These are phyloP conservation scores for Aspergillus quadricinctus DNA, from an alignment of 2,329 filamentous ascomycete genomes.

Conservation along the genomic window DNA sequence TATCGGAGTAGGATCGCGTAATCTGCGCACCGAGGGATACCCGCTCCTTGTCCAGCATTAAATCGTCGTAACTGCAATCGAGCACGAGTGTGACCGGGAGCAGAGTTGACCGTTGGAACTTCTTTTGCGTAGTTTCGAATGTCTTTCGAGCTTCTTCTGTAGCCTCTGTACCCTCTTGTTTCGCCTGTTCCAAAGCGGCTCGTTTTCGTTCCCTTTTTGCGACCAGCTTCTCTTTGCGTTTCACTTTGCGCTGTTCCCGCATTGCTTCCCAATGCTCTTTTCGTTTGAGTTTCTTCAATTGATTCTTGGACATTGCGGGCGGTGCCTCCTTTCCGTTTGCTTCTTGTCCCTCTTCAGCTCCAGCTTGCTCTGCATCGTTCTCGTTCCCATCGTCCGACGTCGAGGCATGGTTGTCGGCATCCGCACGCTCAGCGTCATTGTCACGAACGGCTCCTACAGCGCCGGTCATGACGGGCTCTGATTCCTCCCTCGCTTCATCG, in stretches of 20 bases:
- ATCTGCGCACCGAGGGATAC: conserved; percentile 80
- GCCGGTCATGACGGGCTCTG: conserved; percentile 29
- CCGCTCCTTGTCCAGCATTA: conserved; percentile 83
- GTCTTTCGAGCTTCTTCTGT: conserved; percentile 23
- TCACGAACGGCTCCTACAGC: conserved; percentile 13
- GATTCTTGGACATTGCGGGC: conserved; percentile 70
- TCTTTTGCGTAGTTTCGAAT: conserved; percentile 20
- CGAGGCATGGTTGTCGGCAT: not conserved
- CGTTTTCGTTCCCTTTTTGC: conserved; percentile 51
- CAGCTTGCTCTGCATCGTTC: not conserved
- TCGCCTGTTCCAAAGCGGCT: conserved; percentile 33
- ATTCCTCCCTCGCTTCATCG: conserved; percentile 19
- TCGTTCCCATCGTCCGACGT: conserved; percentile 5
- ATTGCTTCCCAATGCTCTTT: conserved; percentile 72
- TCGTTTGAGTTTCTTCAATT: conserved; percentile 72
- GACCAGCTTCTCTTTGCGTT: conserved; percentile 54
- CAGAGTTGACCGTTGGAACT: conserved; percentile 43
- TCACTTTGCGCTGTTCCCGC: conserved; percentile 55
- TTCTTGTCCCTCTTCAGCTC: not conserved
- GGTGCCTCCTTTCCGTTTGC: conserved; percentile 5
- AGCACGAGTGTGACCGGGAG: conserved; percentile 77
- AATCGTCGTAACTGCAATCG: conserved; percentile 86
- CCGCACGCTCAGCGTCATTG: conserved; percentile 8
- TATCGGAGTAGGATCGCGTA: conserved; percentile 85
- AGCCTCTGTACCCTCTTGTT: conserved; percentile 22